A percentile compares a stretch with the other conserved stretches of the same genome.
phyloP scores from a whole-genome alignment of 768 basidiomycete species.

The Leccinellum rugosiceps region DNA sequence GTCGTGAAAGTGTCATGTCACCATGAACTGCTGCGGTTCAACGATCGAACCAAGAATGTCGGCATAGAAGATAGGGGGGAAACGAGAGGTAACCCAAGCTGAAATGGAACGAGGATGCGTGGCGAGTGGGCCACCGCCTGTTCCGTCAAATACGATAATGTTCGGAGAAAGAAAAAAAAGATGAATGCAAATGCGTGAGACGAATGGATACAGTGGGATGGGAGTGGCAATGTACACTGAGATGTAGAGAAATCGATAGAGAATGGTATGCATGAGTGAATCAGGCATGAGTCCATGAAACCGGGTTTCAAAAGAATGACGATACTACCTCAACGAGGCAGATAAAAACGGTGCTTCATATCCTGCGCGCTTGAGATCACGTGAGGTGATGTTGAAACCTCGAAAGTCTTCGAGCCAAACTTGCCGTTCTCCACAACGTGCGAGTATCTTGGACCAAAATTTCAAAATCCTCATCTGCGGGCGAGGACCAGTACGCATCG shows the following conservation, averaged over 20 bases:
- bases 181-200: conserved; percentile 26
- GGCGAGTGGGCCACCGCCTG: background rate
- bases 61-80: background rate
- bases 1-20: background rate
- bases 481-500: conserved; percentile 40
- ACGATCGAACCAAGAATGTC: background rate
- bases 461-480: conserved; percentile 36
- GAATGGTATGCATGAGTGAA: conserved; percentile 21
- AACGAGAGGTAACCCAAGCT: conserved; percentile 16
- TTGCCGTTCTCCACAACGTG: conserved; percentile 47
- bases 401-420: conserved; percentile 66
- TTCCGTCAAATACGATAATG: conserved; percentile 1
- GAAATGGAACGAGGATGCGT: conserved; percentile 2
- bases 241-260: conserved; percentile 8
- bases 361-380: conserved; percentile 39
- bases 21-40: background rate
- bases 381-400: conserved; percentile 54
- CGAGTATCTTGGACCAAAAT: conserved; percentile 52
- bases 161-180: background rate
- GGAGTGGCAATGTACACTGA: conserved; percentile 31
- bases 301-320: background rate
- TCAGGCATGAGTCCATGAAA: conserved; percentile 3
- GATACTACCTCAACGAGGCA: background rate
- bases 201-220: conserved; percentile 29
- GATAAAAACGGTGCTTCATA: conserved; percentile 3